phyloP scores from a whole-genome alignment of 345 rosid genomes.

The Orychophragmus violaceus region DNA sequence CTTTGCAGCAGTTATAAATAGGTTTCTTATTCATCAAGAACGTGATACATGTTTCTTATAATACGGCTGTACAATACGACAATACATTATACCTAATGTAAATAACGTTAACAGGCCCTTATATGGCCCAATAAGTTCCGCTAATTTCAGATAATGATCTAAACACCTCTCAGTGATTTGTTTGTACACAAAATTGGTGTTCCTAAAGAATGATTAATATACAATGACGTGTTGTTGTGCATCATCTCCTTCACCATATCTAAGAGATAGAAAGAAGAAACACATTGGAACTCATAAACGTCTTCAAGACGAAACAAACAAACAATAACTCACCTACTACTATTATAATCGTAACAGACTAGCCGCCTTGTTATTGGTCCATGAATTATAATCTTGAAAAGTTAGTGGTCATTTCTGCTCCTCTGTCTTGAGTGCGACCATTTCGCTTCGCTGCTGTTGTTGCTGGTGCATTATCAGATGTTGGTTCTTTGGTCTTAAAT shows the following conservation, averaged over 20 bases:
- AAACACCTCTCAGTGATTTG: too few relatives aligned
- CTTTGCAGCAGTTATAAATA: too few relatives aligned
- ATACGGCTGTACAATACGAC: too few relatives aligned
- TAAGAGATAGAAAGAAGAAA: neutral
- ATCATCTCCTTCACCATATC: constrained; percentile 8
- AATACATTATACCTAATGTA: too few relatives aligned
- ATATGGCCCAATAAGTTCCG: too few relatives aligned
- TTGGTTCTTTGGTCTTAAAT: constrained; percentile 40
- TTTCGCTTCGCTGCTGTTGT: constrained; percentile 61
- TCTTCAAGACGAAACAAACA: neutral
- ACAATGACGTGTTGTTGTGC: constrained; percentile 6
- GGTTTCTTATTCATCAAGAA: too few relatives aligned
- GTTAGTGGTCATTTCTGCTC: constrained; percentile 49
- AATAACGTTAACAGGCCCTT: too few relatives aligned
- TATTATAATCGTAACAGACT: neutral
- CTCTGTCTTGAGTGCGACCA: constrained; percentile 59
- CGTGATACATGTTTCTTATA: too few relatives aligned
- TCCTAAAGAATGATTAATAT: constrained; percentile 26
- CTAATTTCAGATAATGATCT: too few relatives aligned
- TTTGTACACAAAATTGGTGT: too few relatives aligned
- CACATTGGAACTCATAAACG: neutral
- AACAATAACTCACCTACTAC: neutral
- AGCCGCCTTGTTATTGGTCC: neutral
- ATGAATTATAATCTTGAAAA: neutral
- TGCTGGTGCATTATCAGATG: constrained; percentile 28